These are phyloP conservation scores for Apiospora saccharicola DNA, from an alignment of 2,329 filamentous ascomycete genomes.

Conservation along the genomic window DNA sequence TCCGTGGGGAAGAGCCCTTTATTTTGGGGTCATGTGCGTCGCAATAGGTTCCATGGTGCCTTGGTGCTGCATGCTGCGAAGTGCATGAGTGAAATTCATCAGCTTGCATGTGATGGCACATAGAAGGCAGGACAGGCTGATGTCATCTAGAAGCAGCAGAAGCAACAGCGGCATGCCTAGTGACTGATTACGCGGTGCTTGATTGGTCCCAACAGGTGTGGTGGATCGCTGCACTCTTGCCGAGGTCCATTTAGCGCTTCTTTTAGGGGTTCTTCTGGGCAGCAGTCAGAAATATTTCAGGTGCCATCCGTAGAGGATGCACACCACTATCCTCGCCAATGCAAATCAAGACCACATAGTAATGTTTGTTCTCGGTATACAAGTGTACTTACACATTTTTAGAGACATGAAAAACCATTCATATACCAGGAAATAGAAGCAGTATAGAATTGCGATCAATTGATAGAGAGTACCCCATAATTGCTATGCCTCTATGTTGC, in stretches of 20 bases:
- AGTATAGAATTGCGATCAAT: background rate
- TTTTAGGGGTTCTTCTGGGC: background rate
- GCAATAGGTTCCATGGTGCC: background rate
- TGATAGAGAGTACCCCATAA: background rate
- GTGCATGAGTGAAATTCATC: background rate
- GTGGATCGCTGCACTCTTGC: background rate
- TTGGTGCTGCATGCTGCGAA: background rate
- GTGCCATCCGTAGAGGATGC: background rate
- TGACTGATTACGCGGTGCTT: background rate
- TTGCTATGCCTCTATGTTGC: background rate
- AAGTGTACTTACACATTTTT: background rate
- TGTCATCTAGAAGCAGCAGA: background rate
- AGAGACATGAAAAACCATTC: rapidly evolving
- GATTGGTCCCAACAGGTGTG: background rate
- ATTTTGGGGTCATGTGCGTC: constrained; percentile 2
- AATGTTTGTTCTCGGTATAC: background rate
- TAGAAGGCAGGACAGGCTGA: background rate
- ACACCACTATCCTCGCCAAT: background rate
- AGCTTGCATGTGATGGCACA: constrained; percentile 16
- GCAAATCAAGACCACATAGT: background rate
- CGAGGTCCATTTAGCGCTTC: constrained; percentile 7
- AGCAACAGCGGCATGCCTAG: background rate
- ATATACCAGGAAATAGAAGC: background rate
- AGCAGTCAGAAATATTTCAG: background rate
- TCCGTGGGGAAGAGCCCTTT: constrained; percentile 11